Conservation (phyloP, 306 rosid genomes). For the Purshia tridentata region DNA sequence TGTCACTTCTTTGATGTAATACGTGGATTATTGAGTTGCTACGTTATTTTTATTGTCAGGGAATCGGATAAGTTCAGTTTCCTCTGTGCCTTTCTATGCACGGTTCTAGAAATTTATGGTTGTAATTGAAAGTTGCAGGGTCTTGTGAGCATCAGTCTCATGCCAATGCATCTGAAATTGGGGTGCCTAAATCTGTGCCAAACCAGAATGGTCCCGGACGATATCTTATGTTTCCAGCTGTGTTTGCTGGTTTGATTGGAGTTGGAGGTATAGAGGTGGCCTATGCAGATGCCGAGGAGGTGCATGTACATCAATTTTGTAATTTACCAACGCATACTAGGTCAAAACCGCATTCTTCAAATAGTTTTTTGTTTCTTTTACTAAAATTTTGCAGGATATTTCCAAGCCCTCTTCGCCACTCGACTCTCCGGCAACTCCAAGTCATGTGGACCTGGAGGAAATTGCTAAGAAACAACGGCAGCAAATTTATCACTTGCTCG, state of each 20-base stretch:
- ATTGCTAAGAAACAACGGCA: conserved; percentile 57
- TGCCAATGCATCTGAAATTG: conserved; percentile 33
- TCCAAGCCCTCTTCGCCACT: conserved; percentile 27
- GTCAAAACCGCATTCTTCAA: conserved; percentile 13
- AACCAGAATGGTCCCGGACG: conserved; percentile 22
- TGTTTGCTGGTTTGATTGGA: conserved; percentile 57
- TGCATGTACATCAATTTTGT: not conserved
- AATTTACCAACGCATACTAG: not conserved
- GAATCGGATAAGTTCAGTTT: not conserved
- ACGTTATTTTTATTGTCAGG: too few species aligned
- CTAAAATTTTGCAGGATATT: conserved; percentile 26
- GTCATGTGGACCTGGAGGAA: conserved; percentile 40
- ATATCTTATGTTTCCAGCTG: conserved; percentile 37
- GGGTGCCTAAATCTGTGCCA: conserved; percentile 18
- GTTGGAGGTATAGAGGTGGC: conserved; percentile 43
- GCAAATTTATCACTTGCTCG: conserved; percentile 52
- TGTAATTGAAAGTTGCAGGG: conserved; percentile 31
- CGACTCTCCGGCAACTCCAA: conserved; percentile 23
- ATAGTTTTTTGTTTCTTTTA: not conserved
- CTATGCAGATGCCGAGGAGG: conserved; percentile 59
- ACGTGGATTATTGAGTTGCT: too few species aligned
- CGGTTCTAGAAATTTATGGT: not conserved
- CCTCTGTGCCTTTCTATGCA: too few species aligned
- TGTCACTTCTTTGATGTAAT: too few species aligned
- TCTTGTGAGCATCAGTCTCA: conserved; percentile 14